Percentiles rank a stretch among this genome's conserved stretches.
These are phyloP conservation scores for Strigomonas culicis DNA, from an alignment of 208 protist species.

Conservation along the genomic window DNA sequence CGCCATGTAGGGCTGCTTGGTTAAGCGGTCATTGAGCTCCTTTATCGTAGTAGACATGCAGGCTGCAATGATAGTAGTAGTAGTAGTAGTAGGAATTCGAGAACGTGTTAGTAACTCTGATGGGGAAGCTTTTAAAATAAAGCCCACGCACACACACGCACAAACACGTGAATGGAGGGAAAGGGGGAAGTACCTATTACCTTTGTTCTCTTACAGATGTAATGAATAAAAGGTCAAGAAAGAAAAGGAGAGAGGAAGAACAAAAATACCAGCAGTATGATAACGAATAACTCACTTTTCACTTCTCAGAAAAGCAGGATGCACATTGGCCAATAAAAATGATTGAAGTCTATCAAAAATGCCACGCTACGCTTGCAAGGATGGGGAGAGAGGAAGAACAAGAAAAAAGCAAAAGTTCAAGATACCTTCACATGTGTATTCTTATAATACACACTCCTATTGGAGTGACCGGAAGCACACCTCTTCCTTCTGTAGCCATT, in stretches of 20 bases:
- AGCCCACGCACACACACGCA: background rate
- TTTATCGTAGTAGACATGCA: constrained; percentile 33
- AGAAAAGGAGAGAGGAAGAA: constrained; percentile 2
- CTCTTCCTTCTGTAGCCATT: constrained; percentile 36
- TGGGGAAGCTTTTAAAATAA: background rate
- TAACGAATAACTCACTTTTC: too few relatives aligned
- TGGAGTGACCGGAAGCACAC: background rate
- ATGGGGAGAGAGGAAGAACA: background rate
- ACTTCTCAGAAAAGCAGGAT: too few relatives aligned
- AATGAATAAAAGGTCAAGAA: background rate
- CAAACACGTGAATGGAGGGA: background rate
- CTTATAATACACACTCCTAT: background rate
- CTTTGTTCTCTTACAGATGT: too few relatives aligned
- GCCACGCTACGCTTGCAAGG: too few relatives aligned
- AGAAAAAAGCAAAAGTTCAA: background rate
- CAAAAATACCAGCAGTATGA: background rate
- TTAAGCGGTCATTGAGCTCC: constrained; percentile 58
- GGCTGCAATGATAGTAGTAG: too few relatives aligned
- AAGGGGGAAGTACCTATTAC: too few relatives aligned
- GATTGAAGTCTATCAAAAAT: too few relatives aligned
- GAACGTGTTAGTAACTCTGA: background rate
- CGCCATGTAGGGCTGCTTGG: constrained; percentile 50
- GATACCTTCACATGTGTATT: background rate
- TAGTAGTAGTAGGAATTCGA: too few relatives aligned
- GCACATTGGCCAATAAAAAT: too few relatives aligned